Percentiles rank a stretch among this genome's conserved stretches.
phyloP scores from a whole-genome alignment of 495 filamentous ascomycete genomes.

The Penicillium dipodomyicola region DNA sequence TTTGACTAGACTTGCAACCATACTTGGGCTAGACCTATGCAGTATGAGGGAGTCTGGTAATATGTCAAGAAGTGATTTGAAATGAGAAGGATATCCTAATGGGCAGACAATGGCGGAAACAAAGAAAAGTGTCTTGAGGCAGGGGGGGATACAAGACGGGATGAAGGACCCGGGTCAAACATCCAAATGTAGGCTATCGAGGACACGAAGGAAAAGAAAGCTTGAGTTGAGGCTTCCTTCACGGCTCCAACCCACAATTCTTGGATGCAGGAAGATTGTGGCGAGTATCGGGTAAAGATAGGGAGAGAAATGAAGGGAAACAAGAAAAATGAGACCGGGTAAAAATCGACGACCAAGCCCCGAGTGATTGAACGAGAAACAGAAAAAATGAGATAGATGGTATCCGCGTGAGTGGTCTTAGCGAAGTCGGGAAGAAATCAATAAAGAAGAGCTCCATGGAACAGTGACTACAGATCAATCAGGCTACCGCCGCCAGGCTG shows the following conservation, averaged over 20 bases:
- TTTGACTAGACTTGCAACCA: neutral
- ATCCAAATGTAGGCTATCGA: neutral
- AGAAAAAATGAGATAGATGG: constrained; percentile 28
- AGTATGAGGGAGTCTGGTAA: constrained; percentile 2
- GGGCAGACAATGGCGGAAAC: constrained; percentile 16
- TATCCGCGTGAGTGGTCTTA: constrained; percentile 13
- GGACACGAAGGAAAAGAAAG: neutral
- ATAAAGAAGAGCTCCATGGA: constrained; percentile 12
- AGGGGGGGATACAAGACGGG: constrained; percentile 9
- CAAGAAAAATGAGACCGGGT: constrained; percentile 11
- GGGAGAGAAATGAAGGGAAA: constrained; percentile 5
- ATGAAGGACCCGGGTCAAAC: constrained; percentile 4
- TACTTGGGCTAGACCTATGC: neutral
- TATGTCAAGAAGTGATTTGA: constrained; percentile 12
- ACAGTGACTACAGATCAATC: constrained; percentile 73
- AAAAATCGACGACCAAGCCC: constrained; percentile 11
- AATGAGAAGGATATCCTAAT: constrained; percentile 36
- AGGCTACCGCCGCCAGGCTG: constrained; percentile 71
- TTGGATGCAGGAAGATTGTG: constrained; percentile 2
- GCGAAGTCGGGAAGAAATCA: constrained; percentile 14
- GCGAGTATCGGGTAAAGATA: constrained; percentile 4
- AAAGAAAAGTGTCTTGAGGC: constrained; percentile 21
- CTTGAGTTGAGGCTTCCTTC: neutral
- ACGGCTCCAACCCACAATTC: neutral
- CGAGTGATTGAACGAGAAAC: constrained; percentile 3